These are phyloP conservation scores for Phytopythium chamaehyphon DNA, from an alignment of 352 stramenopile species.

Conservation along the genomic window DNA sequence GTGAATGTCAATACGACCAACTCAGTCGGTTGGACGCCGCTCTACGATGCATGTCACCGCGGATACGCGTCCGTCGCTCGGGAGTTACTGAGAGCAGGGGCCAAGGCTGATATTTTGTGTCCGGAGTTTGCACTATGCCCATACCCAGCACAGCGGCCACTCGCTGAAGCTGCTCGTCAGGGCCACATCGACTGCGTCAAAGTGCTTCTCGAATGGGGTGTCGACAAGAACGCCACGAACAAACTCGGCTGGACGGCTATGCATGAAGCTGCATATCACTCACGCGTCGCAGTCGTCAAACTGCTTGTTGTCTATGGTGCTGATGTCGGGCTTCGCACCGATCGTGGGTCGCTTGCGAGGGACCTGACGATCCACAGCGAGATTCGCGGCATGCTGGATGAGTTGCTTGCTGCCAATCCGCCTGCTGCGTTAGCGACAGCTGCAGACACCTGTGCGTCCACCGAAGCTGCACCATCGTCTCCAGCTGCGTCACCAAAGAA, in stretches of 20 bases:
- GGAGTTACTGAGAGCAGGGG: constrained; percentile 63
- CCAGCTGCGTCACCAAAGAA: constrained; percentile 28
- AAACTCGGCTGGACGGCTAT: constrained; percentile 72
- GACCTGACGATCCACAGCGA: constrained; percentile 80
- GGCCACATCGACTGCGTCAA: constrained; percentile 61
- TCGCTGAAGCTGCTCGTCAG: constrained; percentile 71
- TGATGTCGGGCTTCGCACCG: constrained; percentile 59
- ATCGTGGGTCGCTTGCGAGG: constrained; percentile 60
- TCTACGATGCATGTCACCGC: constrained; percentile 76
- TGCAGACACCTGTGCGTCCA: constrained; percentile 7
- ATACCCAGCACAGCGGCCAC: constrained; percentile 56
- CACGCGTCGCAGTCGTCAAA: constrained; percentile 65
- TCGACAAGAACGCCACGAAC: constrained; percentile 79
- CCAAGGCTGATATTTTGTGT: constrained; percentile 60
- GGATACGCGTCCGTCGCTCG: constrained; percentile 56
- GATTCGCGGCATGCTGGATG: constrained; percentile 73
- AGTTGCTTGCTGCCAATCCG: constrained; percentile 32
- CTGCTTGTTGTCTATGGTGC: constrained; percentile 74
- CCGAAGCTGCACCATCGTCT: constrained; percentile 6
- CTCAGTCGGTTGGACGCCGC: constrained; percentile 66
- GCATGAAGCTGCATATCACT: constrained; percentile 78
- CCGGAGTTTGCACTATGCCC: constrained; percentile 77
- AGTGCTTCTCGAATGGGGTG: constrained; percentile 68
- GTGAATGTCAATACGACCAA: constrained; percentile 67
- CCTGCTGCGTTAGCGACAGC: constrained; percentile 23